Evolutionary conservation across 495 filamentous ascomycete genomes (phyloP).

Genomic region (Trichoderma erinaceum): DNA sequence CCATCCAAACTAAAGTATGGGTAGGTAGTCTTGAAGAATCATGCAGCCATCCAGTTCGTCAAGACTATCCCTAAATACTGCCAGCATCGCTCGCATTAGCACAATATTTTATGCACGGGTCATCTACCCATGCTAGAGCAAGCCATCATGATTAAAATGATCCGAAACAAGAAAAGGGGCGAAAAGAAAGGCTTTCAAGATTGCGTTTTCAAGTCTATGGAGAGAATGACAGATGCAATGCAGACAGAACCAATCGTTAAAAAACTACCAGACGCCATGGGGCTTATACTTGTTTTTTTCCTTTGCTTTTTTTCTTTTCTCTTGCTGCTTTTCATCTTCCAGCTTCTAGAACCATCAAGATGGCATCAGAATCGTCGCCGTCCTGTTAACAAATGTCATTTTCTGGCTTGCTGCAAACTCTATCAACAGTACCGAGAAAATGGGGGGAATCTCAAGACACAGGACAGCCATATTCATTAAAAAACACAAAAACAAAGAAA

Average conservation of each 20-base stretch:
- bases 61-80: background rate
- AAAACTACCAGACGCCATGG: constrained; percentile 8
- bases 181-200: background rate
- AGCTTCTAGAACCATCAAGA: constrained; percentile 11
- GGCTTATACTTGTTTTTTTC: background rate
- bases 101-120: background rate
- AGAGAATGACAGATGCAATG: background rate
- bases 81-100: background rate
- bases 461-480: constrained; percentile 13
- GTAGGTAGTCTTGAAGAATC: too few relatives aligned
- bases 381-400: constrained; percentile 10
- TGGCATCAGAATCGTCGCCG: constrained; percentile 5
- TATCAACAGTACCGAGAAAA: constrained; percentile 13
- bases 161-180: background rate
- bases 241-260: background rate
- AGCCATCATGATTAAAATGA: background rate
- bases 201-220: background rate
- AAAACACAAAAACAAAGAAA: background rate
- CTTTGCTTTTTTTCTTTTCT: too few relatives aligned
- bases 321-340: background rate
- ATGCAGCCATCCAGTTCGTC: too few relatives aligned
- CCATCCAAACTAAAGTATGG: background rate
- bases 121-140: background rate
- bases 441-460: constrained; percentile 14
- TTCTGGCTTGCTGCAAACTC: constrained; percentile 8